Evolutionary conservation across 768 basidiomycete species (phyloP).

Genomic region (Tulasnella sp.): DNA sequence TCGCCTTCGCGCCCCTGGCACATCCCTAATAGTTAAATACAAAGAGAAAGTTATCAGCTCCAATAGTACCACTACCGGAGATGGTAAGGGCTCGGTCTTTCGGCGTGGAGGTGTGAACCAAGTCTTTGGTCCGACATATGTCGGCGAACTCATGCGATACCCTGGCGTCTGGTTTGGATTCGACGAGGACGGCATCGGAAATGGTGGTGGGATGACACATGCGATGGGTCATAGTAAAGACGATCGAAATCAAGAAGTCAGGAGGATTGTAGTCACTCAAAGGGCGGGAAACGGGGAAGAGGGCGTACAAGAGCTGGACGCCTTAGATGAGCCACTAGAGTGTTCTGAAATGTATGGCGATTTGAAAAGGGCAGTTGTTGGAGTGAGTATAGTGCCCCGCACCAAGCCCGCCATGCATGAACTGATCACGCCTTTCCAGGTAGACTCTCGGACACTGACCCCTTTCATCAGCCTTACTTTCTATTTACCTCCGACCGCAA

Average conservation of each 20-base stretch:
- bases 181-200: constrained; percentile 47
- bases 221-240: constrained; percentile 27
- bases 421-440: too few relatives aligned
- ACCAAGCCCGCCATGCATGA: not conserved
- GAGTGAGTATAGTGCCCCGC: not conserved
- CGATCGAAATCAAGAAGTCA: constrained; percentile 65
- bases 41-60: constrained; percentile 10
- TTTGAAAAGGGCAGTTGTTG: constrained; percentile 42
- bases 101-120: constrained; percentile 54
- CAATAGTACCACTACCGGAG: constrained; percentile 10
- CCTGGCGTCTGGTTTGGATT: constrained; percentile 80
- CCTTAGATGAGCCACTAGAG: constrained; percentile 59
- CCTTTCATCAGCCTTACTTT: constrained; percentile 51
- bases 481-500: constrained; percentile 37
- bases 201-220: constrained; percentile 24
- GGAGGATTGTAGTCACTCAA: constrained; percentile 60
- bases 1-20: constrained; percentile 47
- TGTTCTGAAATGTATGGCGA: constrained; percentile 63
- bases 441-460: too few relatives aligned
- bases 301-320: constrained; percentile 33
- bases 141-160: constrained; percentile 63
- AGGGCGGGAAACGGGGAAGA: constrained; percentile 34
- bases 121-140: constrained; percentile 75
- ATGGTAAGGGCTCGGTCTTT: constrained; percentile 42
- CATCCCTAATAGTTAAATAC: constrained; percentile 6